Evolutionary conservation across 2,329 filamentous ascomycete genomes (phyloP), one percentile per base, ranked within the genome.

Genomic region (Phialocephala subalpina): DNA sequence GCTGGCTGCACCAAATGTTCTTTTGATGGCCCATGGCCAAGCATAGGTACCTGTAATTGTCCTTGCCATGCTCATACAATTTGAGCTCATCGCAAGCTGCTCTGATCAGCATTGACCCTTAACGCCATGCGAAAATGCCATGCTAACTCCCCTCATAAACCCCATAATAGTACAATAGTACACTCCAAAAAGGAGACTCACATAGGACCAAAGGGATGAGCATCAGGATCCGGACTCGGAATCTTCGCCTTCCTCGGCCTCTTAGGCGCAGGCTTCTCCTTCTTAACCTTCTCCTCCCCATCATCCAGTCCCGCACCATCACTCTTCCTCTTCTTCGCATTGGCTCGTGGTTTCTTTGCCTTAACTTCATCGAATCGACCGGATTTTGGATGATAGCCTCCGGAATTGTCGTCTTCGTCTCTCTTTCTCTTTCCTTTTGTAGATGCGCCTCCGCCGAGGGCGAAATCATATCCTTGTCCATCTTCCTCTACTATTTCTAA

Each of bases 331-430:
- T 73, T 73, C 49, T 70, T 60, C 38, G 66, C 65, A 35, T 57
- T 60, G 9, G 68, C 60, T 29, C 73, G 62, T 22, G 72, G 63
- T 63, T 75, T 76, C 56, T 74, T 75, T 6, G 49, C 60, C 49
- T 75, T 75, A 8, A 64, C 66, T 16, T 72, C 62, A 55, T 70
- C 67, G 38, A 69, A 61, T 9, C 69, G 63, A 2, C 86, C 86
- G 2, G 84, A 83, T 69, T 87, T 87, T 2, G 87, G 86, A 65
- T 86, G 81, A 74, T 89, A 89, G 3, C 86, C 86, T 27, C 69
- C 69, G 4, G 49, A 58, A 0, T 79, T 77, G 67, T 90, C 87
- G 8, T 89, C 87, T 38, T 87, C 86, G 33, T 77, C 75, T 11
- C 76, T 70, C 68, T 75, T 76, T 16, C 83, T 75, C 77, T 85